These are phyloP conservation scores for Salvia hispanica DNA, from an alignment of 257 asterid species.

Conservation along the genomic window DNA sequence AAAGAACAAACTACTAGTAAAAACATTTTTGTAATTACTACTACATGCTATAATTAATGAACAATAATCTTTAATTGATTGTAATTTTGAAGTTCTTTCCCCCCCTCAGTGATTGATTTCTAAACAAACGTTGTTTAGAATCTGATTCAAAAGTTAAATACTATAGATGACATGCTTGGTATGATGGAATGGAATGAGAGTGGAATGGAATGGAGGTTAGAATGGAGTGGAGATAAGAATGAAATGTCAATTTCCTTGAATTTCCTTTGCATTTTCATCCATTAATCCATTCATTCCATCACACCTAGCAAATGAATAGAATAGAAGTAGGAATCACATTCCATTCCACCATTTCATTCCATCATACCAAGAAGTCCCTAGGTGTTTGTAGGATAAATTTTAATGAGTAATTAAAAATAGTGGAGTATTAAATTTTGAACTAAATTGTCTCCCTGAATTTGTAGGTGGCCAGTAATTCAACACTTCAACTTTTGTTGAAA, in stretches of 20 bases:
- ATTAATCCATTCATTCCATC: too few species aligned
- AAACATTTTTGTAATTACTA: neutral
- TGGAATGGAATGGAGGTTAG: too few species aligned
- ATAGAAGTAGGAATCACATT: too few species aligned
- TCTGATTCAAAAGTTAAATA: neutral
- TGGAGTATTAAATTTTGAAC: neutral
- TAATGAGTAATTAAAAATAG: neutral
- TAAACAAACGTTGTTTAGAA: neutral
- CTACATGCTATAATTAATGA: neutral
- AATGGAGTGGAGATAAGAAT: too few species aligned
- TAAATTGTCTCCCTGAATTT: neutral
- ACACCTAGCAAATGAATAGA: too few species aligned
- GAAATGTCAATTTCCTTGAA: too few species aligned
- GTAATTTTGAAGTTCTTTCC: neutral
- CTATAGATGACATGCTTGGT: too few species aligned
- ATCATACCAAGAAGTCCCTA: too few species aligned
- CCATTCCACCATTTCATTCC: too few species aligned
- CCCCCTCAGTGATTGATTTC: neutral
- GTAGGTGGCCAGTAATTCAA: slow-evolving; percentile 7
- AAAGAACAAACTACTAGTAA: neutral
- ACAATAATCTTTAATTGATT: neutral
- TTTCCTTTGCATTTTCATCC: too few species aligned
- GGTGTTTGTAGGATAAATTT: neutral
- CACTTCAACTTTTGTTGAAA: too few species aligned
- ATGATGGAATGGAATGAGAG: too few species aligned